Base-by-base conservation (phyloP, 208 protist species). In the Blechomonas ayalai region DNA sequence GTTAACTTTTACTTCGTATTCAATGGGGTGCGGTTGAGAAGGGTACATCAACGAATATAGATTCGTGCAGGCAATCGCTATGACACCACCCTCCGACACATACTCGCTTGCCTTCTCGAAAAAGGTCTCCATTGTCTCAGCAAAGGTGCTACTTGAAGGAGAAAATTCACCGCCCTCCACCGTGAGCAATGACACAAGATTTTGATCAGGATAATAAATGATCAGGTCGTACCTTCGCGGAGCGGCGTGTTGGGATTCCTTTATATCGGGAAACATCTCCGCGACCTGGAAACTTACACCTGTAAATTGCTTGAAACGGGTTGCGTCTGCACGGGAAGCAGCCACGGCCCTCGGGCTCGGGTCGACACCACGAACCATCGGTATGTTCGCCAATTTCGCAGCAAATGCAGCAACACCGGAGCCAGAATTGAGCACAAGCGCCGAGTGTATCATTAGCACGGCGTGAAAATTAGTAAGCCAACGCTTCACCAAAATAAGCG, bases 1-100 rank as follows among this genome's bases (percentile, higher is more conserved):
- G 45, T 92, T 90, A 0, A 74, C 38, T 45, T 92, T 92, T 4
- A 95, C 68, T 56, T 95, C 87, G 49, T 90, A 92, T 63, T 95
- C 87, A 20, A 95, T 74, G 18, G 83, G 82, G 38, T 92, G 63
- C 1, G 78, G 81, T 26, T 67, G 40, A 6, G 65, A 34, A 2
- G 87, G 82, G 20, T 74, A 68, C 13, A 89, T 48, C 9, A 95
- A 31, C 7, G 83, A 73, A 37, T 73, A 39, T 12, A 92, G 28
- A 46, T 95, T 95, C 3, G 87, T 90, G 52, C 76, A 90, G 39
- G 77, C 83, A 38, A 95, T 55, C 1, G 60, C 74, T 16, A 90
- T 33, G 26, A 95, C 73, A 6, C 87, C 87, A 6, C 67, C 73
- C 9, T 92, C 81, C 3, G 66, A 55, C 31, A 95, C 49, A 25